phyloP scores from a whole-genome alignment of 345 rosid species.

The Chamaenerion angustifolium region DNA sequence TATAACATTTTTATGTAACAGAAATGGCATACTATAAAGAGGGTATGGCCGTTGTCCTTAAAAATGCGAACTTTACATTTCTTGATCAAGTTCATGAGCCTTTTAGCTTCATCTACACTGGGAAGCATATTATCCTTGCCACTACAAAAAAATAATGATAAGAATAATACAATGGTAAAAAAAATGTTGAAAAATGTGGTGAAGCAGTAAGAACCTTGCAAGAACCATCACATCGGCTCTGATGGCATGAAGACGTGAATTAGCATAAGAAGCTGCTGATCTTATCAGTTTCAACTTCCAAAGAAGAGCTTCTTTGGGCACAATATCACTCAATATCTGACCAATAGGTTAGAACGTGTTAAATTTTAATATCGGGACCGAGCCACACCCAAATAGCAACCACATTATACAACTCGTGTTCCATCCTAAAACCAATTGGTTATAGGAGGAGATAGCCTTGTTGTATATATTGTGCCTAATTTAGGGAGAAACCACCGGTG shows the following conservation, averaged over 20 bases:
- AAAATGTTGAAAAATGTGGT: neutral
- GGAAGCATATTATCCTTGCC: constrained; percentile 78
- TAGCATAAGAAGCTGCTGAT: constrained; percentile 44
- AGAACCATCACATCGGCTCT: constrained; percentile 51
- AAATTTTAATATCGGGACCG: too few species aligned
- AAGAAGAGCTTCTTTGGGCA: constrained; percentile 19
- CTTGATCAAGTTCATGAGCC: constrained; percentile 33
- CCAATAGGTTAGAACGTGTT: too few species aligned
- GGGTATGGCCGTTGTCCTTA: constrained; percentile 69
- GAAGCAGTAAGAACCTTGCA: constrained; percentile 28
- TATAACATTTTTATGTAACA: too few species aligned
- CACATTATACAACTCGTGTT: too few species aligned
- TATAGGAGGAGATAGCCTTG: too few species aligned
- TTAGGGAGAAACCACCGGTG: too few species aligned
- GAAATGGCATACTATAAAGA: constrained; percentile 13
- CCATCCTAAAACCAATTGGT: too few species aligned
- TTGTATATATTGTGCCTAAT: too few species aligned
- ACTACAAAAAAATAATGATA: constrained; percentile 19
- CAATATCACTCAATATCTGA: constrained; percentile 19
- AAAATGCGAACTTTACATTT: constrained; percentile 57
- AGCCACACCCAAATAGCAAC: too few species aligned
- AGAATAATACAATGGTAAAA: neutral
- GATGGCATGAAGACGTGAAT: constrained; percentile 34
- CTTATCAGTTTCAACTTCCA: constrained; percentile 31
- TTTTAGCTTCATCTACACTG: constrained; percentile 50